Base-by-base conservation (phyloP, 139 green algal genomes). In the Spirogloea muscicola region DNA sequence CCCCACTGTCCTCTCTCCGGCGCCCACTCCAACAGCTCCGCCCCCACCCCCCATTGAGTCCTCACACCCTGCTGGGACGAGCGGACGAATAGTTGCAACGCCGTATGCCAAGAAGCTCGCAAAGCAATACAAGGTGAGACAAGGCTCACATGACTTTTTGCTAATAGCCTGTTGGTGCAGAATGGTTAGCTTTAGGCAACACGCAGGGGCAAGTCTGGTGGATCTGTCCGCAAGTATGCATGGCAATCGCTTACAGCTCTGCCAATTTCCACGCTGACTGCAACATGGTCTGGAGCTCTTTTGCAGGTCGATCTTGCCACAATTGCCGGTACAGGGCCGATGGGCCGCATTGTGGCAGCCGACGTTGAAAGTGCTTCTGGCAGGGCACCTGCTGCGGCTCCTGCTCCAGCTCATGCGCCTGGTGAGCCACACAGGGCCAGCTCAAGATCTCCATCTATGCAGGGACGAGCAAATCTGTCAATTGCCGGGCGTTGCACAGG, bases 91-190 rank as follows among this genome's bases (percentile, higher is more conserved):
- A 37, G 89, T 98, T 43, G 94, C 94, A n/a, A 97, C 93, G 0
- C 94, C 94, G 25, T 97, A 97, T 69, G 94, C 94, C 38, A 97
- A 97, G 88, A 95, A 97, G 84, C 91, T 96, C 41, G 93, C 94
- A 25, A 96, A 96, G 87, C 84, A 96, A 21, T 34, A 41, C 57
- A 64, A 64, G 57, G 57, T 64, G 31, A 2, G 57, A 44, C 10
- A 10, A 51, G 16, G 16, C 16, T 51, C 13, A 25, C 13, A 25
- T 10, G 43, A 16, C 13, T 25, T 25, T 10, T 51, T 16, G n/a
- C n/a, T n/a, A n/a, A n/a, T n/a, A n/a, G n/a, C n/a, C n/a, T n/a
- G n/a, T n/a, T n/a, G n/a, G n/a, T n/a, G n/a, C n/a, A n/a, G n/a
- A n/a, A n/a, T n/a, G n/a, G n/a, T n/a, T n/a, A n/a, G n/a, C n/a